phyloP scores from a whole-genome alignment of 2,329 filamentous ascomycete species.

The Penicillium griseofulvum region DNA sequence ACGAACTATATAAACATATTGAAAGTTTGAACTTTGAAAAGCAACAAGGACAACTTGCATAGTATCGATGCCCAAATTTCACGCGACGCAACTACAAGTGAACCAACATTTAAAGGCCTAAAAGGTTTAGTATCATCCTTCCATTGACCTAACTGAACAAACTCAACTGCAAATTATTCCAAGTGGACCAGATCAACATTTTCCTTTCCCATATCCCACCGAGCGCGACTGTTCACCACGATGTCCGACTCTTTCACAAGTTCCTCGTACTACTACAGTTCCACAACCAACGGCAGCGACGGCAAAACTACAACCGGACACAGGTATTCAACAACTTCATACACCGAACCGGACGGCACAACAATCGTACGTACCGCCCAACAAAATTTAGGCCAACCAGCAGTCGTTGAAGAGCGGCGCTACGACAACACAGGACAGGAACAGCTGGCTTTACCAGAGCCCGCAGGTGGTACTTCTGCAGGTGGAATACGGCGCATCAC shows the following conservation, averaged over 20 bases:
- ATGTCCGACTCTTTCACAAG: slow-evolving; percentile 32
- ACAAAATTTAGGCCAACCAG: slow-evolving; percentile 36
- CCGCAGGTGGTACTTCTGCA: slow-evolving; percentile 12
- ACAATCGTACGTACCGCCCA: slow-evolving; percentile 35
- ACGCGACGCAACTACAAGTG: neutral
- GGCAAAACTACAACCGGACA: slow-evolving; percentile 31
- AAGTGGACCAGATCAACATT: slow-evolving; percentile 8
- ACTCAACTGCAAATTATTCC: neutral
- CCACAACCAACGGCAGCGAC: slow-evolving; percentile 27
- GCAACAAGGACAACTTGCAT: neutral
- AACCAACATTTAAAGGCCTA: neutral
- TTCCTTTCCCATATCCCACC: slow-evolving; percentile 8
- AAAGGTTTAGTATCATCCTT: neutral
- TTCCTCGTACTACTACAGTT: slow-evolving; percentile 36
- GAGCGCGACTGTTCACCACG: slow-evolving; percentile 3
- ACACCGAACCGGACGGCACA: slow-evolving; percentile 33
- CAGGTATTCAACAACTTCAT: slow-evolving; percentile 32
- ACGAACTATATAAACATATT: slow-evolving; percentile 2
- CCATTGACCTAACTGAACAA: neutral
- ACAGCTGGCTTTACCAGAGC: slow-evolving; percentile 15
- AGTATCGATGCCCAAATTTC: neutral
- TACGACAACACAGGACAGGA: slow-evolving; percentile 36
- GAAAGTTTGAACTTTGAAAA: neutral
- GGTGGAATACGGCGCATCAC: slow-evolving; percentile 29
- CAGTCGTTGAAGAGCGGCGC: slow-evolving; percentile 33